Base-by-base conservation (phyloP, 2,329 filamentous ascomycete species). In the Dryadomyces quercus-mongolicae region DNA sequence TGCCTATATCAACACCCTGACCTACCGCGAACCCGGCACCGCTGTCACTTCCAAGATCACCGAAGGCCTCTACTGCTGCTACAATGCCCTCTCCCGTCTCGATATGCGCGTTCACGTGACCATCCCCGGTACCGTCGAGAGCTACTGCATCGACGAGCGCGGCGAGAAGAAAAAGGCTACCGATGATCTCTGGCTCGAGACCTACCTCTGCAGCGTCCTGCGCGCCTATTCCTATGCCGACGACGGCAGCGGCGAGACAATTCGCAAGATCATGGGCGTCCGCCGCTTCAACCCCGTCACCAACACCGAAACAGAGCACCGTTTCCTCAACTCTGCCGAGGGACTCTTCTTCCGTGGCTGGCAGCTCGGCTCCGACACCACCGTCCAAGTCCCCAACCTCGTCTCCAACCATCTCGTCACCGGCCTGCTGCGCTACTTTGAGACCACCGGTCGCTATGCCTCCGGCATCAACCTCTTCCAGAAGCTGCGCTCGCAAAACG, bases 31-130 rank as follows among this genome's bases (percentile, higher is more conserved):
- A 53, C 82, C 85, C 60, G 87, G 92, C 60, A 89, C 88, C 66
- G 77, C 85, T 13, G 77, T 76, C 54, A 75, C 76, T 57, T 81
- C 87, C 66, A 97, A 96, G 73, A 93, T 97, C 55, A 86, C 90
- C 9, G 93, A 94, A 60, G 93, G 93, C 5, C 77, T 95, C 43
- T 97, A 96, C 71, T 97, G 93, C 72, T 98, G 93, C 71, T 98
- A 98, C 78, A 98, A 98, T 88, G 93, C 93, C 60, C 96, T 98
- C 70, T 97, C 93, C 5, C 82, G 94, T 60, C 78, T 97, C 53
- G 93, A 98, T 66, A 98, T 98, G 93, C 89, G 93, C 57, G 92
- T 98, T 13, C 91, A 97, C 66, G 92, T 98, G 56, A 92, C 91
- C 60, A 97, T 98, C 60, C 93, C 93, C 18, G 93, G 93, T 57